Evolutionary conservation across 2,329 filamentous ascomycete species (phyloP).

Genomic region (Botrytis deweyae): DNA sequence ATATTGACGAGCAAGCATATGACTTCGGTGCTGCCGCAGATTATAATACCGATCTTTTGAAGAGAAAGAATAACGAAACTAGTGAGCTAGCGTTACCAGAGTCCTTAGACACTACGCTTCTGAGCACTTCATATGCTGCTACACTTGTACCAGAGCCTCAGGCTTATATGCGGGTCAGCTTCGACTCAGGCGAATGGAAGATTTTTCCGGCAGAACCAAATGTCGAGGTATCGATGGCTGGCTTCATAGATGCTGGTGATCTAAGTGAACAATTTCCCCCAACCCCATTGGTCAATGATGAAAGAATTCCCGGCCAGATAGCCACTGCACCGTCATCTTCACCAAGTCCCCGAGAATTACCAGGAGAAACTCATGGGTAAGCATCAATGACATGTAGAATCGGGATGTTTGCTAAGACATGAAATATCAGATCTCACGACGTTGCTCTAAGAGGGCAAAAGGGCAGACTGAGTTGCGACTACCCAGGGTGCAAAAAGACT

Average conservation of each 20-base stretch:
- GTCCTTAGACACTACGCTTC: neutral
- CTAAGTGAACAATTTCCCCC: no score
- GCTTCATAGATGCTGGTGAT: neutral
- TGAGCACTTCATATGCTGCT: neutral
- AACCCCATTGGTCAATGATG: neutral
- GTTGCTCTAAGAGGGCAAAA: neutral
- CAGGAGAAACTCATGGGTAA: neutral
- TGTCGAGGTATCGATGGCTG: neutral
- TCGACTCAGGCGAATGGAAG: neutral
- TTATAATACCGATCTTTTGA: neutral
- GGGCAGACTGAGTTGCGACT: neutral
- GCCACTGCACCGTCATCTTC: neutral
- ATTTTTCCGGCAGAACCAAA: neutral
- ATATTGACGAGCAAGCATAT: neutral
- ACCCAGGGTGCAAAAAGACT: neutral
- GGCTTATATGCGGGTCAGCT: fast-evolving
- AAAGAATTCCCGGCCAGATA: neutral
- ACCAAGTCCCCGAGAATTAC: no score
- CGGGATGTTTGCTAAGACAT: neutral
- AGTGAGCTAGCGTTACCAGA: neutral
- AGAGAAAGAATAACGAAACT: no score
- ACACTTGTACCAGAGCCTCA: neutral
- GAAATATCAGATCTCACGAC: neutral
- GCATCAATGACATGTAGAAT: neutral
- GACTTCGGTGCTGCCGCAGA: neutral